Evolutionary conservation across 345 rosid genomes (phyloP), one percentile per base, ranked within the genome.

Genomic region (rapeseed (Brassica napus)): DNA sequence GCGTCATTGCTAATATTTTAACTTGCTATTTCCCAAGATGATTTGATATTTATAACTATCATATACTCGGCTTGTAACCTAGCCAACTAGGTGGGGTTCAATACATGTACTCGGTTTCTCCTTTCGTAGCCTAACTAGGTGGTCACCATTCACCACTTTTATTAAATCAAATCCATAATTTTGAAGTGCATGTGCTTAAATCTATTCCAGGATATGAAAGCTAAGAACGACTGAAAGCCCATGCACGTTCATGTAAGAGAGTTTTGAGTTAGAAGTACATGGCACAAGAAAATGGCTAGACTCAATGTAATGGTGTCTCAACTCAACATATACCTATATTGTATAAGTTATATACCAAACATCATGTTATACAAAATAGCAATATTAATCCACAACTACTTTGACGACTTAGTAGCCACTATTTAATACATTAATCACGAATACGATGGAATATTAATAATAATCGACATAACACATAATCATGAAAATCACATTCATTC

Each of bases 401-500:
- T 42, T 74, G 82, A 74, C 75, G 79, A 69, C 49, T 79, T 68
- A 58, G 55, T 66, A 30, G 57, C 69, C 78, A 73, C 14, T 49
- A 70, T 6, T 4, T 10, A 63, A 70, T 77, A 71, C 72, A 64
- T 54, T 26, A 55, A 64, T 52, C 57, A 52, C 57, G 57, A 52
- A 52, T 64, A 71, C 66, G 76, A 62, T 26, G 66, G 58, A 24
- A 52, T 64, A 71, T 21, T 4, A 49, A 9, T 35, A 42, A 64
- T 63, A 34, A 14, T 61, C 15, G 8, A 1, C 39, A 79, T 47
- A 70, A 69, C 52, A 74, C 75, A 74, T n/a, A n/a, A n/a, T 74
- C 83, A 80, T 74, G 74, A 79, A 80, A 54, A 52, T 69, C 83
- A 80, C 76, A 74, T 80, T 80, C 83, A 39, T 69, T 69, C 83